Percentiles rank a stretch among this genome's conserved stretches.
Evolutionary conservation across 352 stramenopile species (phyloP).

Genomic region (Pseudoperonospora humuli): DNA sequence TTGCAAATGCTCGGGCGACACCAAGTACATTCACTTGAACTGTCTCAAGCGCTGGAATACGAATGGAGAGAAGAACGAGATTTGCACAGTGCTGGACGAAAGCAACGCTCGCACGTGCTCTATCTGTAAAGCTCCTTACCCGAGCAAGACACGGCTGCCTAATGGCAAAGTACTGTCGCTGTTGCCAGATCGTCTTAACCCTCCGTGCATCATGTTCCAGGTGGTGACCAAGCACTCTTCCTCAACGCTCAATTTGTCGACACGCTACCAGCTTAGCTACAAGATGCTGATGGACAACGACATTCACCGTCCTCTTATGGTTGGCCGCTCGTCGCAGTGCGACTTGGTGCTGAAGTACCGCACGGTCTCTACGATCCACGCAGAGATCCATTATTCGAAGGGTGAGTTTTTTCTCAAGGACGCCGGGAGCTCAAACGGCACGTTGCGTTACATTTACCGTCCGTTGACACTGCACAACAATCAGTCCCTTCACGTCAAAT

Average conservation of each 20-base stretch:
- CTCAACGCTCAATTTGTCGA: slow-evolving; percentile 78
- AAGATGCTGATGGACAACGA: slow-evolving; percentile 91
- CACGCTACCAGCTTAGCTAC: slow-evolving; percentile 82
- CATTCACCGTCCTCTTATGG: slow-evolving; percentile 86
- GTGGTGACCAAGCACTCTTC: slow-evolving; percentile 85
- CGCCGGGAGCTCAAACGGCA: slow-evolving; percentile 90
- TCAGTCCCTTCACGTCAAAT: slow-evolving; percentile 83
- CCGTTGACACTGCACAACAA: slow-evolving; percentile 88
- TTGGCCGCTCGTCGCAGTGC: slow-evolving; percentile 90
- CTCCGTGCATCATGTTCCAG: slow-evolving; percentile 83
- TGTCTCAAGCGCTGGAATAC: slow-evolving; percentile 94
- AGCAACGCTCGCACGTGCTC: slow-evolving; percentile 78
- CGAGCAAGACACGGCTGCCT: slow-evolving; percentile 66
- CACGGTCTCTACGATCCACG: slow-evolving; percentile 91
- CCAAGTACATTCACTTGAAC: slow-evolving; percentile 93
- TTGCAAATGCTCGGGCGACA: slow-evolving; percentile 93
- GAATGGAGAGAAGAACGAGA: slow-evolving; percentile 85
- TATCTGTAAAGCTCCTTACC: slow-evolving; percentile 83
- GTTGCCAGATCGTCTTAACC: slow-evolving; percentile 59
- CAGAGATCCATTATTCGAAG: slow-evolving; percentile 90
- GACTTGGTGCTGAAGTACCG: slow-evolving; percentile 94
- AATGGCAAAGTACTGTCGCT: slow-evolving; percentile 71
- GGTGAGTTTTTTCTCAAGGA: slow-evolving; percentile 94
- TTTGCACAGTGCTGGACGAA: slow-evolving; percentile 80
- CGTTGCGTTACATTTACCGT: slow-evolving; percentile 90